Evolutionary conservation across 371 early-diverging fungal genomes (phyloP).

Genomic region (Lichtheimia corymbifera): DNA sequence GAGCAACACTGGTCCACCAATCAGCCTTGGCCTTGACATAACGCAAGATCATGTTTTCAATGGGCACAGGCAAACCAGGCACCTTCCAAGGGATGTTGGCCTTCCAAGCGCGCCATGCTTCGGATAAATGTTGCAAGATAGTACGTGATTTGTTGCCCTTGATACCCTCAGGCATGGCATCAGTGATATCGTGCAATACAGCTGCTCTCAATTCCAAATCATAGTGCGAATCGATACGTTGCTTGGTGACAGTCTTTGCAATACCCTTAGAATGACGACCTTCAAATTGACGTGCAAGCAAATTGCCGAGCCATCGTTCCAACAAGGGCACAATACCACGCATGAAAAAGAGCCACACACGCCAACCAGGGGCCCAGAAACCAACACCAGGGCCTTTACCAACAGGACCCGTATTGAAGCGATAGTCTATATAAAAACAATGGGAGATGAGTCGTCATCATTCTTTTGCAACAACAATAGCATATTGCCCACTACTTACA

Average conservation of each 20-base stretch:
- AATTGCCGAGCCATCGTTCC: slow-evolving; percentile 97
- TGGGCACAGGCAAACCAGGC: slow-evolving; percentile 95
- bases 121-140: slow-evolving; percentile 95
- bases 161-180: slow-evolving; percentile 98
- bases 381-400: slow-evolving; percentile 98
- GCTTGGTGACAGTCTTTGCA: slow-evolving; percentile 98
- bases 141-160: slow-evolving; percentile 94
- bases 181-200: slow-evolving; percentile 96
- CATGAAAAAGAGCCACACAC: slow-evolving; percentile 99
- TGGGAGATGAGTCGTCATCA: not conserved
- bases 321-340: slow-evolving; percentile 97
- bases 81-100: slow-evolving; percentile 99
- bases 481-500: slow-evolving; percentile 24
- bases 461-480: not conserved
- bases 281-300: slow-evolving; percentile 98
- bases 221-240: slow-evolving; percentile 97
- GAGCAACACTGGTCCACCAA: slow-evolving; percentile 98
- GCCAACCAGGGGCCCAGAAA: slow-evolving; percentile 99
- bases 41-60: slow-evolving; percentile 98
- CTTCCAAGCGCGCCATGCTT: slow-evolving; percentile 99
- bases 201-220: slow-evolving; percentile 97
- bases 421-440: slow-evolving; percentile 54
- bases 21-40: slow-evolving; percentile 99
- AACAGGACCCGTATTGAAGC: slow-evolving; percentile 97
- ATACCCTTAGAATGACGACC: slow-evolving; percentile 96